Percentiles rank a stretch among this genome's conserved stretches.
phyloP scores from a whole-genome alignment of 1,139 yeast genomes.

The Yamadazyma conglobata region DNA sequence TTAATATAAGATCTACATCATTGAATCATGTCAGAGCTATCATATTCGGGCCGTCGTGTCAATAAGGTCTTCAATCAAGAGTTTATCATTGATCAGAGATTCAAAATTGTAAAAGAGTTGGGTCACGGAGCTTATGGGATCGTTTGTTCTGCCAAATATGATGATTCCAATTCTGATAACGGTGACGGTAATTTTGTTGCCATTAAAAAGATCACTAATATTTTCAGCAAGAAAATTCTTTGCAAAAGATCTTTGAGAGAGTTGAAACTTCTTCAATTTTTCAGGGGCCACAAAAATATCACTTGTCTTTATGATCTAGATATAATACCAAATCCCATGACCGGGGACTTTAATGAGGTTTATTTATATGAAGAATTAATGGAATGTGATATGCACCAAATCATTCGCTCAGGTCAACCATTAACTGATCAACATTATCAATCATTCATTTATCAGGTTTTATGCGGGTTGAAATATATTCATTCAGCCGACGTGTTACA shows the following conservation, averaged over 20 bases:
- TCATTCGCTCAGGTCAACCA: constrained; percentile 89
- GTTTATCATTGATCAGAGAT: constrained; percentile 80
- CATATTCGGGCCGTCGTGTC: constrained; percentile 34
- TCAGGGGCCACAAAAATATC: constrained; percentile 89
- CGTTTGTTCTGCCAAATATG: constrained; percentile 90
- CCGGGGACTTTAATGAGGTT: constrained; percentile 79
- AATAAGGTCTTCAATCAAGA: constrained; percentile 80
- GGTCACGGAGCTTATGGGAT: constrained; percentile 98
- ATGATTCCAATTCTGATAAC: constrained; percentile 43
- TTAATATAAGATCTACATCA: too few relatives aligned
- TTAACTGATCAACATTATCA: constrained; percentile 94
- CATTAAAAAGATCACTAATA: constrained; percentile 89
- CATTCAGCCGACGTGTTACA: constrained; percentile 96
- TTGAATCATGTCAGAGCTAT: constrained; percentile 10
- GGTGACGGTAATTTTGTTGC: constrained; percentile 58
- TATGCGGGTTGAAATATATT: constrained; percentile 83
- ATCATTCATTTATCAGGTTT: constrained; percentile 83
- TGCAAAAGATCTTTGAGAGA: constrained; percentile 91
- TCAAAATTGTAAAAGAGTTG: constrained; percentile 81
- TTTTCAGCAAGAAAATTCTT: constrained; percentile 81
- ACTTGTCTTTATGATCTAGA: constrained; percentile 93
- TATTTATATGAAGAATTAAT: constrained; percentile 90
- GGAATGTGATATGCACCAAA: constrained; percentile 99
- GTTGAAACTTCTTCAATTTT: constrained; percentile 80
- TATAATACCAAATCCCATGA: constrained; percentile 69